A percentile compares a stretch with the other conserved stretches of the same genome.
phyloP scores from a whole-genome alignment of 805 yeast genomes.

The Wickerhamiella qilinensis region DNA sequence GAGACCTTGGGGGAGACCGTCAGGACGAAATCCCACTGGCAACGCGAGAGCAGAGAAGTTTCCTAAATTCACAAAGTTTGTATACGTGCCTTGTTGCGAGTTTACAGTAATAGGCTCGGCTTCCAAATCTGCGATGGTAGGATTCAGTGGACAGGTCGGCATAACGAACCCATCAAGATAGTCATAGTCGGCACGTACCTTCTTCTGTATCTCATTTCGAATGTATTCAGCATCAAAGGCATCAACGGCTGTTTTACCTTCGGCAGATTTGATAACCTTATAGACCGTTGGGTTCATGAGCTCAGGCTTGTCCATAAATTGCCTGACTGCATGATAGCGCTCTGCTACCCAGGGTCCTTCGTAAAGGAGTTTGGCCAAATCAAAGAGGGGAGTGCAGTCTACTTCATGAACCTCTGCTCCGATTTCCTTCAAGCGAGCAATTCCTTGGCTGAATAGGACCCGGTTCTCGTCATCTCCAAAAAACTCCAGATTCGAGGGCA shows the following conservation, averaged over 20 bases:
- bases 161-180: slow-evolving; percentile 64
- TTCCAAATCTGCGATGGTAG: slow-evolving; percentile 56
- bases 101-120: slow-evolving; percentile 69
- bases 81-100: slow-evolving; percentile 94
- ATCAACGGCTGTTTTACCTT: slow-evolving; percentile 62
- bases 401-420: slow-evolving; percentile 47
- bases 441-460: slow-evolving; percentile 43
- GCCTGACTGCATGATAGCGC: slow-evolving; percentile 69
- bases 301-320: slow-evolving; percentile 54
- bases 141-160: slow-evolving; percentile 90
- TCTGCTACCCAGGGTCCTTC: slow-evolving; percentile 99
- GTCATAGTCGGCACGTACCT: slow-evolving; percentile 36
- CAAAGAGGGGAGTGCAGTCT: slow-evolving; percentile 62
- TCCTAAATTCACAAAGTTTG: slow-evolving; percentile 88
- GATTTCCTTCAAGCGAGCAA: slow-evolving; percentile 32
- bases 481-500: slow-evolving; percentile 54
- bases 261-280: slow-evolving; percentile 63
- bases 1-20: slow-evolving; percentile 82
- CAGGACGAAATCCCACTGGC: slow-evolving; percentile 78
- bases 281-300: slow-evolving; percentile 75
- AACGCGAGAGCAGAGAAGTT: slow-evolving; percentile 83
- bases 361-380: slow-evolving; percentile 72
- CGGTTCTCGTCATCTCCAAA: slow-evolving; percentile 71
- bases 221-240: slow-evolving; percentile 76
- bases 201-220: slow-evolving; percentile 63